A percentile compares a stretch with the other conserved stretches of the same genome.
These are phyloP conservation scores for Phyllosticta citrichinensis DNA, from an alignment of 2,329 filamentous ascomycete genomes.

Conservation along the genomic window DNA sequence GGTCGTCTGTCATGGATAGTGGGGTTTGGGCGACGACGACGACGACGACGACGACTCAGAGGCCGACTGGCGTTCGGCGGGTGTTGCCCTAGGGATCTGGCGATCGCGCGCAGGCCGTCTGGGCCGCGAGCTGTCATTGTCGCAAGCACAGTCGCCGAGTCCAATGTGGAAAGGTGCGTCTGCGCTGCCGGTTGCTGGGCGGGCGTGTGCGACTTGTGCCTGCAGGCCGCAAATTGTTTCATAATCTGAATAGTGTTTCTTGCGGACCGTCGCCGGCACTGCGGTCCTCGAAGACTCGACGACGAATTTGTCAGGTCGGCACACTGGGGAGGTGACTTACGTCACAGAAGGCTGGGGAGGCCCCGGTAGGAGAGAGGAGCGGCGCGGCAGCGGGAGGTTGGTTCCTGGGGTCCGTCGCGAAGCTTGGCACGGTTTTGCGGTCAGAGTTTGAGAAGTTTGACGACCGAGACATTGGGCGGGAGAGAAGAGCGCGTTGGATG, in stretches of 20 bases:
- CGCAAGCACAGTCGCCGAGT: neutral
- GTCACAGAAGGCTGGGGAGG: neutral
- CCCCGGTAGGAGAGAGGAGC: neutral
- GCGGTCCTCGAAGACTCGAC: neutral
- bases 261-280: neutral
- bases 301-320: too few relatives aligned
- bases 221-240: neutral
- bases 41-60: neutral
- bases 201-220: neutral
- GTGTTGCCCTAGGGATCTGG: neutral
- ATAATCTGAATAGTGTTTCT: neutral
- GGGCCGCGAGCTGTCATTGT: neutral
- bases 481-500: neutral
- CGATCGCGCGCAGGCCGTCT: neutral
- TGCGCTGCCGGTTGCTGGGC: neutral
- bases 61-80: neutral
- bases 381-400: neutral
- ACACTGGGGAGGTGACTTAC: neutral
- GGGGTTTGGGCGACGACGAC: neutral
- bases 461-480: neutral
- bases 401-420: neutral
- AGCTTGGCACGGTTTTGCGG: neutral
- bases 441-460: neutral
- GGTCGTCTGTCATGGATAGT: neutral
- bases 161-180: neutral